Base-by-base conservation (phyloP, 2,329 filamentous ascomycete genomes). In the Podosphaera leucotricha region DNA sequence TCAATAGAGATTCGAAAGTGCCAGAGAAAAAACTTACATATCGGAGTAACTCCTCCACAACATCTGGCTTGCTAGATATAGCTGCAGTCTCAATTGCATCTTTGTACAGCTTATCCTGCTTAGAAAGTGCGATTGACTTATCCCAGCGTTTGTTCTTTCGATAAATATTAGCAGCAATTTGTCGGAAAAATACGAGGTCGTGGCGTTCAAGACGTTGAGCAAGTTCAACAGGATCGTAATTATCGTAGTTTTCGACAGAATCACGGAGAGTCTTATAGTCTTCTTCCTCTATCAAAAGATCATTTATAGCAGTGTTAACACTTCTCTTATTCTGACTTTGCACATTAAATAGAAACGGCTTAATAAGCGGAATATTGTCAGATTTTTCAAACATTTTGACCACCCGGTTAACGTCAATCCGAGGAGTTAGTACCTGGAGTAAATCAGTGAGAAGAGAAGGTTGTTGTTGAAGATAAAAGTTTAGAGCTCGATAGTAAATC, bases 111-210 rank as follows among this genome's bases (percentile, higher is more conserved):
- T 94, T 95, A 68, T 98, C 90, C 62, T 98, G 87, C 71, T 98
- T 98, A 15, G 87, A 95, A 40, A 98, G 68, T 28, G 84, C 75
- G 61, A 98, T 98, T 3, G 86, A 94, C 67, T 95, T 95, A 67
- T 95, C 87, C 92, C 92, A 98, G 50, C 90, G 76, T 79, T 95
- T 95, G 70, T 93, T 95, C 73, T 95, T 98, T 61, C 92, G 85
- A 68, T 95, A 98, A 62, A 98, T 98, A 64, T 72, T 93, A 52
- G 92, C 85, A 3, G 90, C 90, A 57, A 98, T 93, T 64, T 98
- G 90, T 58, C 90, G 80, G 80, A 98, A 98, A 71, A 98, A 98
- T 51, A 98, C 86, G 41, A 98, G 67, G 46, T 98, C 90, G 59
- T 98, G 92, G 67, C 90, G 90, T 72, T 98, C 92, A 10, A 98